A percentile compares a stretch with the other conserved stretches of the same genome.
Conservation (phyloP, 2,329 filamentous ascomycete genomes). For the Ceratocystis destructans region DNA sequence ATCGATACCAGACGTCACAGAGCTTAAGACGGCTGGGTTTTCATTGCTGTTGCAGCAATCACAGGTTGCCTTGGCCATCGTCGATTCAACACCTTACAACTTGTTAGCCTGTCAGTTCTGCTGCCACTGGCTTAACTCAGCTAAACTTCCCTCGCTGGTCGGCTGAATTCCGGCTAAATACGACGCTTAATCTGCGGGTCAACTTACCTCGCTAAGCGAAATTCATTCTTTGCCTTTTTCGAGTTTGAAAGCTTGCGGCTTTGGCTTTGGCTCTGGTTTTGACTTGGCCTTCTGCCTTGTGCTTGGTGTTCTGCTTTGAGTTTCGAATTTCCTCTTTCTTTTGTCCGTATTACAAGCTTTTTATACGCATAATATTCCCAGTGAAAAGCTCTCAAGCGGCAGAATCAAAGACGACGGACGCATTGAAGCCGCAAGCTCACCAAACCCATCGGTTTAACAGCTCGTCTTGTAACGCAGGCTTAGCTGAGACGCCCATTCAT, state of each 20-base stretch:
- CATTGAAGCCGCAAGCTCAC: background rate
- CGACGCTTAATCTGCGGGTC: background rate
- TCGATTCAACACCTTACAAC: background rate
- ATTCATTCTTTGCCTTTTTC: background rate
- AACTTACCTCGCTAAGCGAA: background rate
- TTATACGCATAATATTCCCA: background rate
- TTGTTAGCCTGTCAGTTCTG: background rate
- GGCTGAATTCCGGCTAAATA: background rate
- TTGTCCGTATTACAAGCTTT: background rate
- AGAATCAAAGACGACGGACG: background rate
- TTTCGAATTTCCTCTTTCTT: background rate
- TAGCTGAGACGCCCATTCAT: background rate
- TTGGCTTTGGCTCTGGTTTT: background rate
- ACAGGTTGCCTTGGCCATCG: background rate
- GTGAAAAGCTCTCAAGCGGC: background rate
- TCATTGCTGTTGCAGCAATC: background rate
- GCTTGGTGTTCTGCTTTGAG: background rate
- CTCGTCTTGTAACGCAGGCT: background rate
- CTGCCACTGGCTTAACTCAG: background rate
- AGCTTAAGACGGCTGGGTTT: background rate
- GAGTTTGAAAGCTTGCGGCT: conserved; percentile 1
- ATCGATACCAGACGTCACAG: background rate
- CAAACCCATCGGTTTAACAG: background rate
- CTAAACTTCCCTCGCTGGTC: background rate
- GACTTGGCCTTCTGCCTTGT: background rate